Evolutionary conservation across 2,329 filamentous ascomycete species (phyloP), one percentile per base, ranked within the genome.

Genomic region (Periconia digitata): DNA sequence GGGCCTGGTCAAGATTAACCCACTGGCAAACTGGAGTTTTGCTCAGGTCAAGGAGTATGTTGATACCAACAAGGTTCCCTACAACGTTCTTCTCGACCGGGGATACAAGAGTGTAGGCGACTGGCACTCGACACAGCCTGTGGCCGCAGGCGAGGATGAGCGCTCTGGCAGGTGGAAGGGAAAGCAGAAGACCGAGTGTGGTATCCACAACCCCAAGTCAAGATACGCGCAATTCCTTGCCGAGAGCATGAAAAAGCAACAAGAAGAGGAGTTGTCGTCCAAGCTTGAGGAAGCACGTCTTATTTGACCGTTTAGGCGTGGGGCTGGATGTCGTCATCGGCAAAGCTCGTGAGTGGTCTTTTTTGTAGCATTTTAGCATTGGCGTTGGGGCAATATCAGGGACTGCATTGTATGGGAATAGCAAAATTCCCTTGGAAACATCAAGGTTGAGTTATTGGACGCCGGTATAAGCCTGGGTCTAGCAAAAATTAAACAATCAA

Each of bases 61-160:
- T 75, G 83, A 85, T 62, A 85, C 88, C 64, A 83, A 96, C 78
- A 75, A 90, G 52, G 91, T 99, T 3, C 94, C 94, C 0, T 97
- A 96, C 80, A 99, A 99, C 71, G 85, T 82, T 53, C 83, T 99
- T 23, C 82, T 99, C 40, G 90, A 96, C 75, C 81, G 79, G 50
- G 94, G 94, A n/a, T 99, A 99, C 82, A 96, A 97, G 82, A 96
- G 90, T 57, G 82, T 99, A 54, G 94, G 94, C 53, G 94, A 99
- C 79, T 97, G 92, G 90, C 94, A 99, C 80, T 96, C 91, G 43
- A 99, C 94, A 3, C 87, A 78, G 56, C 92, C 94, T 12, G 91
- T 97, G 52, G 85, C 81, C 55, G 90, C 92, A 50, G 89, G 89
- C 57, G 94, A 99, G 75, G 94, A 97, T 65, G 94, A 99, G 83